A percentile compares a stretch with the other conserved stretches of the same genome.
Conservation (phyloP, 371 early-diverging fungal species). For the Mortierella sp. region DNA sequence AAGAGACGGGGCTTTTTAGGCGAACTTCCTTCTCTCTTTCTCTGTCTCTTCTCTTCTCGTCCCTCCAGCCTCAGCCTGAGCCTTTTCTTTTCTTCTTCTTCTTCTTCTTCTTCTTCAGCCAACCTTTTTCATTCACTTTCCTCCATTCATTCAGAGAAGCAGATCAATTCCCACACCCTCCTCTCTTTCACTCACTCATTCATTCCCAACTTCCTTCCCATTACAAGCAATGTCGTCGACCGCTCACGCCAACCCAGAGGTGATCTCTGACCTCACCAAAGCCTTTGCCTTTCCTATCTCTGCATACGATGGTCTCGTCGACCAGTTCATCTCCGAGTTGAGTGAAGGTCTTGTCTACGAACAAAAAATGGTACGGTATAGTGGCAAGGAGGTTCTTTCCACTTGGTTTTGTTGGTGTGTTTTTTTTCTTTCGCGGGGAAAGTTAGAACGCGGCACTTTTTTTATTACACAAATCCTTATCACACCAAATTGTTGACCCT, state of each 20-base stretch:
- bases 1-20: slow-evolving; percentile 3
- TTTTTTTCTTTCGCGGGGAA: neutral
- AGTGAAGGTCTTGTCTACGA: slow-evolving; percentile 65
- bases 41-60: neutral
- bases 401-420: neutral
- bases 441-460: neutral
- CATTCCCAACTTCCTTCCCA: neutral
- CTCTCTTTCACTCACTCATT: neutral
- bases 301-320: slow-evolving; percentile 58
- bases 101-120: too few relatives aligned
- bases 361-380: slow-evolving; percentile 56
- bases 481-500: neutral
- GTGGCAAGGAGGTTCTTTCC: neutral
- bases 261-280: slow-evolving; percentile 31
- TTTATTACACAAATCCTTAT: neutral
- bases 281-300: slow-evolving; percentile 51
- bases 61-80: neutral
- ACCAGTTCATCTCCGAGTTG: slow-evolving; percentile 69
- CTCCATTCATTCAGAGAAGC: neutral
- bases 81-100: neutral
- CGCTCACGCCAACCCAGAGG: slow-evolving; percentile 17
- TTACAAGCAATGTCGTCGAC: slow-evolving; percentile 13
- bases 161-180: neutral
- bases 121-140: neutral
- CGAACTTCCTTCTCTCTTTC: neutral